Base-by-base conservation (phyloP, 768 basidiomycete genomes). In the Russula sp. region DNA sequence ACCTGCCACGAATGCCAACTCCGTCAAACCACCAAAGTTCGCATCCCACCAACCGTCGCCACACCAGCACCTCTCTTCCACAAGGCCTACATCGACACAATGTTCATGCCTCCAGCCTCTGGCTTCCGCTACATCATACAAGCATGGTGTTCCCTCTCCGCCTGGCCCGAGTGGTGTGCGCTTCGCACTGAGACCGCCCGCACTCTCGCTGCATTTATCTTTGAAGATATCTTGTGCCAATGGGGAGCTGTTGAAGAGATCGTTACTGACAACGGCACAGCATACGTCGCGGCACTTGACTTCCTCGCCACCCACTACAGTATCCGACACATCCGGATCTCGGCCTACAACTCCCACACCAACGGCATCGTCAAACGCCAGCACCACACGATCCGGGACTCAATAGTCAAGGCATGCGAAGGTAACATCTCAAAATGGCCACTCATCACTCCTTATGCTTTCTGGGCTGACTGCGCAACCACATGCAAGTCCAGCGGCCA, bases 401-500 rank as follows among this genome's bases (percentile, higher is more conserved):
- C 71, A 0, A 42, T 79, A 0, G 65, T 73, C 57, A 78, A 78
- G 50, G 71, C 73, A 0, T 65, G 68, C 7, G 67, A 71, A 5
- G 72, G 74, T 1, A 69, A 75, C 36, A 55, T 69, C 39, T 51
- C 65, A 0, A 70, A 72, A 46, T 80, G 79, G 78, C 66, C 67
- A 0, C 10, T 20, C 0, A 55, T 71, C 0, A 67, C 60, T 0
- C 61, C 68, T 8, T 66, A 66, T 1, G 66, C 73, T 1, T 70
- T 79, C 20, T 77, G 76, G 75, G 69, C 77, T 0, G 75, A 80
- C 9, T 58, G 71, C 0, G 66, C 77, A 1, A 76, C 76, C 0
- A 59, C 69, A 0, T 63, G 70, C 0, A 63, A 69, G 5, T 56
- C 68, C 0, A 70, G 71, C 18, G 76, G 78, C 0, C 74, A 69